Percentiles rank a stretch among this genome's conserved stretches.
These are phyloP conservation scores for Candida boleticola DNA, from an alignment of 805 yeast genomes.

Conservation along the genomic window DNA sequence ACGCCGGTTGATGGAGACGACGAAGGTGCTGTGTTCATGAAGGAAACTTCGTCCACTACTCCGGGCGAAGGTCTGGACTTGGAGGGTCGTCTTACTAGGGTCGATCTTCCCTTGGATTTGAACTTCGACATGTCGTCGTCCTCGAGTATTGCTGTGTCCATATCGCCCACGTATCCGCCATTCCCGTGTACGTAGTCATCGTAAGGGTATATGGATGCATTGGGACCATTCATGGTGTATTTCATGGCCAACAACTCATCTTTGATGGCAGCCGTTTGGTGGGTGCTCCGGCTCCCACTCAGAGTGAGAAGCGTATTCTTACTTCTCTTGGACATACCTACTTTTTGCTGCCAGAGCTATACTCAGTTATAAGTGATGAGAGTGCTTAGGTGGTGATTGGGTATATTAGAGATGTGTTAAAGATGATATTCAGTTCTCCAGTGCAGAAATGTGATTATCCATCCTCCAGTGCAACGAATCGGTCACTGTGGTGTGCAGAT, in stretches of 20 bases:
- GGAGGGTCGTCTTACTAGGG: background rate
- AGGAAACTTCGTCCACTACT: background rate
- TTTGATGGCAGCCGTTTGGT: constrained; percentile 14
- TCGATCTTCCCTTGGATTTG: background rate
- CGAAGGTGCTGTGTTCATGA: background rate
- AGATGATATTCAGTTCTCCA: too few species aligned
- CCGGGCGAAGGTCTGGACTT: constrained; percentile 1
- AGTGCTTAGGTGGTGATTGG: too few species aligned
- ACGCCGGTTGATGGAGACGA: constrained; percentile 6
- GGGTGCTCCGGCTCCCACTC: constrained; percentile 9
- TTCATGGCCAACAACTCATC: constrained; percentile 37
- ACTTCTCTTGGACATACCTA: constrained; percentile 7
- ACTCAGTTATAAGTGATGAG: background rate
- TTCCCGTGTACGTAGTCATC: constrained; percentile 15
- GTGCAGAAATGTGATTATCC: too few species aligned
- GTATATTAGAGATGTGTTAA: too few species aligned
- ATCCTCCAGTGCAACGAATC: too few species aligned
- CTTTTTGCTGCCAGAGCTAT: too few species aligned
- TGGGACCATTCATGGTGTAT: constrained; percentile 36
- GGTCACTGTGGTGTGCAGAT: too few species aligned
- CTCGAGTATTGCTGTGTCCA: background rate
- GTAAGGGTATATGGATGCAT: constrained; percentile 31
- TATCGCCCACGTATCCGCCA: background rate
- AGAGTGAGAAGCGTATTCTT: constrained; percentile 6
- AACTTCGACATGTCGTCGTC: background rate